Evolutionary conservation across 179 eudicot species (phyloP), one percentile per base, ranked within the genome.

Genomic region (Patellifolia procumbens): DNA sequence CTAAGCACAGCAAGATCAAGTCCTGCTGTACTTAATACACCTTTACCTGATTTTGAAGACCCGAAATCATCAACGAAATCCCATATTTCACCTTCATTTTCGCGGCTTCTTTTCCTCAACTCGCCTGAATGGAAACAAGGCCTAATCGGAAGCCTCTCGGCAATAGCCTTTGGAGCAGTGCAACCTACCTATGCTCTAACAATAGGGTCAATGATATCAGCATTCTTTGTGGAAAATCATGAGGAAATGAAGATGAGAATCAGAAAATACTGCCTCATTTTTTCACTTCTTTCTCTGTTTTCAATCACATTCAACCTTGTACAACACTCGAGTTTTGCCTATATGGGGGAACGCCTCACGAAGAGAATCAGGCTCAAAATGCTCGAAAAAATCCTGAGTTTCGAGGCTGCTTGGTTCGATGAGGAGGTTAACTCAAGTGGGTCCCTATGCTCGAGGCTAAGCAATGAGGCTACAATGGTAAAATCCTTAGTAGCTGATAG

Each of bases 1-100:
- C 76, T 79, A 75, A 91, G 93, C 78, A 69, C 91, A 8, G 73
- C 85, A 10, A 82, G 79, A 76, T 89, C 91, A 34, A 93, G 96
- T 78, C 97, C 96, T 0, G 82, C 86, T 8, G 20, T 81, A 37
- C 79, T 83, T 5, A 61, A 80, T 29, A 79, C 93, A 0, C 92
- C 89, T 6, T 68, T 83, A 28, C 83, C 80, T 20, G 72, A 72
- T 53, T 48, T 68, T 11, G 78, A 78, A 19, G 31, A 24, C 11
- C 42, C 51, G 20, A 35, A 76, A 49, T 45, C 62, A 12, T 28
- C 76, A 28, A 49, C 31, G n/a, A 35, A 43, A 19, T 53, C 80
- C n/a, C 24, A 53, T 4, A 67, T 77, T 24, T 70, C 82, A 12
- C 86, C 88, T 29, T 80, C 88, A 1, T 85, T 85, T 58, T 5